A percentile compares a stretch with the other conserved stretches of the same genome.
Evolutionary conservation across 2,329 filamentous ascomycete species (phyloP).

Genomic region (Fusarium gaditjirri): DNA sequence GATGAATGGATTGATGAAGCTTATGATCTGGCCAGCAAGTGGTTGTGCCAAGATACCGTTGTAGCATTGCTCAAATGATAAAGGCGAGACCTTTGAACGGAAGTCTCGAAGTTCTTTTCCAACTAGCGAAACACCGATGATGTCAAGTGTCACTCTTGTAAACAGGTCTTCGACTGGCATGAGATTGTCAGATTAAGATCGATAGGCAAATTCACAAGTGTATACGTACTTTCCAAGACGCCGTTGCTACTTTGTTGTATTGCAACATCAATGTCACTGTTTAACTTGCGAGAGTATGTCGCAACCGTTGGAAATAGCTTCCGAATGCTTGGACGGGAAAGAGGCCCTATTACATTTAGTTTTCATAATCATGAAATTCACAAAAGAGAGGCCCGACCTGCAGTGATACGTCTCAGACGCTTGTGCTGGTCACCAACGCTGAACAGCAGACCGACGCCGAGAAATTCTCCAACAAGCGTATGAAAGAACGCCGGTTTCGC

Average conservation of each 20-base stretch:
- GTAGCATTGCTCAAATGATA: slow-evolving; percentile 26
- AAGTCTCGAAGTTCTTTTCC: slow-evolving; percentile 15
- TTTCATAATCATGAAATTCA: fast-evolving
- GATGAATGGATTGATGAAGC: slow-evolving; percentile 23
- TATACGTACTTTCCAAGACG: background rate
- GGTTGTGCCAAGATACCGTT: slow-evolving; percentile 10
- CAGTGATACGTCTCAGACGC: slow-evolving; percentile 10
- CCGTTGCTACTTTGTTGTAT: background rate
- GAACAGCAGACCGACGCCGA: slow-evolving; percentile 17
- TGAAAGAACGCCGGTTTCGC: slow-evolving; percentile 26
- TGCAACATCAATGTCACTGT: background rate
- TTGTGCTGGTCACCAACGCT: slow-evolving; percentile 28
- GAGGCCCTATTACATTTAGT: background rate
- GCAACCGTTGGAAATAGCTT: background rate
- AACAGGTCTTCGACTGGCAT: background rate
- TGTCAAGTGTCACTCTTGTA: slow-evolving; percentile 15
- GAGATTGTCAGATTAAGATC: background rate
- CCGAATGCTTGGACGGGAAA: slow-evolving; percentile 11
- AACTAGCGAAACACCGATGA: slow-evolving; percentile 6
- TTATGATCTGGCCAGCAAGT: slow-evolving; percentile 13
- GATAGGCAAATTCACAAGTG: fast-evolving
- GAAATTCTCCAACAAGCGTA: slow-evolving; percentile 24
- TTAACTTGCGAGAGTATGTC: background rate
- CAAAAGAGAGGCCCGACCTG: background rate
- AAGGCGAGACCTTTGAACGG: background rate